phyloP scores from a whole-genome alignment of 768 basidiomycete genomes.

The Chalciporus chontae region DNA sequence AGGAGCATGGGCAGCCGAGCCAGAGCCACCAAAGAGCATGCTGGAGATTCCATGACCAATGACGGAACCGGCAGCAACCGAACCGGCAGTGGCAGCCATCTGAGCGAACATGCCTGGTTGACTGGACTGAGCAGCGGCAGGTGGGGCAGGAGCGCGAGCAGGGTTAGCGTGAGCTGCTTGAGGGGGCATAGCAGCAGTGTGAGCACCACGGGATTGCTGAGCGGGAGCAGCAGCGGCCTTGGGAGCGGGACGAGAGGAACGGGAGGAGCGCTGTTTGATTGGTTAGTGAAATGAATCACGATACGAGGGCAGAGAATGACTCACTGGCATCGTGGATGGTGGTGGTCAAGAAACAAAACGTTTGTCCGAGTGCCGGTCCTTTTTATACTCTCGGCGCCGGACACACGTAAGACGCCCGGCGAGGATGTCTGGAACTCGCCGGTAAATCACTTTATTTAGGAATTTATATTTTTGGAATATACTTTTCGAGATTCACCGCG shows the following conservation, averaged over 20 bases:
- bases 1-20: constrained; percentile 38
- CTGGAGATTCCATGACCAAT: constrained; percentile 87
- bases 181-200: constrained; percentile 46
- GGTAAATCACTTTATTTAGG: constrained; percentile 6
- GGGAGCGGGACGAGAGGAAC: constrained; percentile 60
- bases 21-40: constrained; percentile 83
- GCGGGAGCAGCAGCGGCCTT: constrained; percentile 51
- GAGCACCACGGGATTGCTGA: constrained; percentile 43
- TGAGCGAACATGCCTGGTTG: constrained; percentile 75
- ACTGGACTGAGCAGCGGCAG: constrained; percentile 37
- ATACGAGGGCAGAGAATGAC: constrained; percentile 16
- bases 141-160: constrained; percentile 38
- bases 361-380: constrained; percentile 11
- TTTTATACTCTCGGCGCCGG: constrained; percentile 16
- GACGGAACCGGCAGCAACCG: constrained; percentile 83
- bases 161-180: constrained; percentile 42
- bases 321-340: constrained; percentile 45
- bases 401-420: constrained; percentile 21
- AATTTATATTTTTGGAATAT: constrained; percentile 1
- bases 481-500: neutral
- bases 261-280: constrained; percentile 64
- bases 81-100: constrained; percentile 90
- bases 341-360: constrained; percentile 11
- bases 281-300: neutral
- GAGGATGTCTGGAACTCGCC: neutral